phyloP scores from a whole-genome alignment of 176 grass and related monocot genomes.

The Carex littledalei region DNA sequence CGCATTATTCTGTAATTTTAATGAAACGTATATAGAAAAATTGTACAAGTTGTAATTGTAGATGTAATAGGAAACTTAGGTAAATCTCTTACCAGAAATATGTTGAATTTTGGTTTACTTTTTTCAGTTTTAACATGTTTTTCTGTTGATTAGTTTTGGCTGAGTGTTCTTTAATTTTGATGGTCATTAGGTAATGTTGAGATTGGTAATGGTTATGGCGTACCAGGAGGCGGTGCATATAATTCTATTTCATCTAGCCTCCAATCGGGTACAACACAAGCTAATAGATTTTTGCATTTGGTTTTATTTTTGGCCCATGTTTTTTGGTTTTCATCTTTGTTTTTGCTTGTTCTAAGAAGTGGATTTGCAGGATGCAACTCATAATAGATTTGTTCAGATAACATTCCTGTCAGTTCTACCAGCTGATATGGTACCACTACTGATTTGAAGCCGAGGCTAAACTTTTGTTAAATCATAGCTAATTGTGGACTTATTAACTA shows the following conservation, averaged over 20 bases:
- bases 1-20: constrained; percentile 15
- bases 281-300: constrained; percentile 10
- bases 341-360: background rate
- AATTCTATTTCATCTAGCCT: constrained; percentile 44
- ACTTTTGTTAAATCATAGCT: background rate
- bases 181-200: constrained; percentile 56
- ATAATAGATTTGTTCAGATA: background rate
- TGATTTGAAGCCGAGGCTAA: background rate
- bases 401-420: background rate
- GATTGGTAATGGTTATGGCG: constrained; percentile 99
- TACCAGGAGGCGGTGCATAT: constrained; percentile 94
- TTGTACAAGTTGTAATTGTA: background rate
- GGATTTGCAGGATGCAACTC: background rate
- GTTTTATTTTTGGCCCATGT: background rate
- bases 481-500: background rate
- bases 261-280: constrained; percentile 46
- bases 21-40: background rate
- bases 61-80: background rate
- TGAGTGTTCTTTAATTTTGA: background rate
- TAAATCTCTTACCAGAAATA: constrained; percentile 10
- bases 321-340: background rate
- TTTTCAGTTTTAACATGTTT: background rate
- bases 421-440: background rate
- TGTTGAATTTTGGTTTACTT: background rate
- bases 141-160: background rate